Evolutionary conservation across 345 rosid species (phyloP).

Genomic region (Syzygium jambos): DNA sequence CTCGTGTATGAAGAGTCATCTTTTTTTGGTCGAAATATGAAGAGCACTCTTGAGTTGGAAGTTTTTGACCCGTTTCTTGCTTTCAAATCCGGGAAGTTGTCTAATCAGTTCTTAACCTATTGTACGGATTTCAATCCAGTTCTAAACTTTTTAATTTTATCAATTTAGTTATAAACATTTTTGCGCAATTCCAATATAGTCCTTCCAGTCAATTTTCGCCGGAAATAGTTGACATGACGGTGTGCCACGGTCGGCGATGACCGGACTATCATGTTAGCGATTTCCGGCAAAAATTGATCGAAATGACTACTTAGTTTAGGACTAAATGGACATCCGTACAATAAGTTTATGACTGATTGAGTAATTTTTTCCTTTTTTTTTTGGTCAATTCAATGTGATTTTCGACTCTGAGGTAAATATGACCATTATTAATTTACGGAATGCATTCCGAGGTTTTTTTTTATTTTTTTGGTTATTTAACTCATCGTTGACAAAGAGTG

Average conservation of each 20-base stretch:
- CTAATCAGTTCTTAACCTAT: not conserved
- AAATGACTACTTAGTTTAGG: not conserved
- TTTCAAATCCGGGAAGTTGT: not conserved
- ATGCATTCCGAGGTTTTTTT: not conserved
- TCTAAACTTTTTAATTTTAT: not conserved
- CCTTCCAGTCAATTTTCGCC: not conserved
- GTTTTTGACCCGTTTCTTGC: not conserved
- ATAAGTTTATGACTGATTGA: not conserved
- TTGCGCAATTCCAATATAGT: not conserved
- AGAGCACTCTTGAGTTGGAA: not conserved
- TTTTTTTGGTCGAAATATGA: too few relatives aligned
- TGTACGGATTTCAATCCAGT: not conserved
- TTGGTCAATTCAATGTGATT: not conserved
- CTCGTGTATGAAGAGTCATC: not conserved
- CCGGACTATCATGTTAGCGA: not conserved
- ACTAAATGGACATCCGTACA: accelerated
- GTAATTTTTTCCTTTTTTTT: not conserved
- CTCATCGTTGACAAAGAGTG: not conserved
- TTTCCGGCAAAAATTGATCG: accelerated
- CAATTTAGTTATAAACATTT: accelerated
- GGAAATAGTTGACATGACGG: accelerated
- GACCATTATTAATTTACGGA: not conserved
- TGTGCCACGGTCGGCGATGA: not conserved
- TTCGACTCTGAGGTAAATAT: not conserved
- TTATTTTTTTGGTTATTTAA: too few relatives aligned